Evolutionary conservation across 306 rosid species (phyloP).

Genomic region (Castanea sativa): DNA sequence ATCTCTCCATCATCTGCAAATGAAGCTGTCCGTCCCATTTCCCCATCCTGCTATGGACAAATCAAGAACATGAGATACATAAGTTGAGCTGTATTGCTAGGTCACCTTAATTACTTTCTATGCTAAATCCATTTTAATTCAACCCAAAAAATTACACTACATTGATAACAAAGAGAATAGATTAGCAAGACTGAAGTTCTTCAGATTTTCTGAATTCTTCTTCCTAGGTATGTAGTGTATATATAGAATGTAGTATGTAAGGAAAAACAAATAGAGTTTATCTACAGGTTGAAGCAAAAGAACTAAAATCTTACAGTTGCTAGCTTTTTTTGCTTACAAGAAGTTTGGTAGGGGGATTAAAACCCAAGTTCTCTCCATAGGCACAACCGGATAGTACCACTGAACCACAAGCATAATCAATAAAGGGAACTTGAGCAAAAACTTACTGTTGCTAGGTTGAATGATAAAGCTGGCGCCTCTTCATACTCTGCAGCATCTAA

Average conservation of each 20-base stretch:
- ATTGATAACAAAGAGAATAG: background rate
- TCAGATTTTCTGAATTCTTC: background rate
- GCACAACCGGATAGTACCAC: no score
- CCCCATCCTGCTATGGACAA: conserved; percentile 42
- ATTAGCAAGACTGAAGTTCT: background rate
- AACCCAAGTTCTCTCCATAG: no score
- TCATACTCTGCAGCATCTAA: conserved; percentile 82
- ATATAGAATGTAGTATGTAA: background rate
- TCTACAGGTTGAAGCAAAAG: background rate
- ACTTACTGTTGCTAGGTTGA: conserved; percentile 47
- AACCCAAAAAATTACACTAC: background rate
- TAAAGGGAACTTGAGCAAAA: no score
- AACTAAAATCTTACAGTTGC: conserved; percentile 33
- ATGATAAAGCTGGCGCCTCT: conserved; percentile 55
- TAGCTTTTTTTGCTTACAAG: background rate
- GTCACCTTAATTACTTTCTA: background rate
- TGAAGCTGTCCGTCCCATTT: conserved; percentile 47
- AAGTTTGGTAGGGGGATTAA: no score
- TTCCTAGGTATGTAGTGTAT: background rate
- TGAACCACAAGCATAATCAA: no score
- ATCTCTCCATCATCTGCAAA: conserved; percentile 60
- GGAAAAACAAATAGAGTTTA: background rate
- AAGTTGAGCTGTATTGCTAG: background rate
- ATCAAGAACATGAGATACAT: background rate
- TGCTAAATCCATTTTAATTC: conserved; percentile 1